Percentiles rank a stretch among this genome's conserved stretches.
Evolutionary conservation across 2,329 filamentous ascomycete genomes (phyloP).

Genomic region (Fusarium sterilihyphosum): DNA sequence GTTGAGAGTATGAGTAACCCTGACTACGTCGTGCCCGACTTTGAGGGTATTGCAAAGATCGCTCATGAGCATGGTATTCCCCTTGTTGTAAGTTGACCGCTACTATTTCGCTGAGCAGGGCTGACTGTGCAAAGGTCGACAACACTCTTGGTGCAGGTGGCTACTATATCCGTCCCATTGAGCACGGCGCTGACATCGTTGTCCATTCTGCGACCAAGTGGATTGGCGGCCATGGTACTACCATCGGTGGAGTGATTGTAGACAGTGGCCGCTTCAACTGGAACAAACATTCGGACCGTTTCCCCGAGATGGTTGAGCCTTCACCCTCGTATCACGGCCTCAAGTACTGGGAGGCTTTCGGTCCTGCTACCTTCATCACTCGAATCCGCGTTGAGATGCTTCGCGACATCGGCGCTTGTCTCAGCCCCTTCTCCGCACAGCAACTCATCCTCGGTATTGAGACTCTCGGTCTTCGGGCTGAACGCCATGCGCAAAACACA

Average conservation of each 20-base stretch:
- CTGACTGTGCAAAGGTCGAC: constrained; percentile 69
- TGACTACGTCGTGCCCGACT: constrained; percentile 90
- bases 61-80: constrained; percentile 77
- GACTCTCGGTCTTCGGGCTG: constrained; percentile 85
- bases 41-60: constrained; percentile 84
- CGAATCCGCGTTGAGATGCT: constrained; percentile 89
- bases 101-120: neutral
- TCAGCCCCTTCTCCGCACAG: constrained; percentile 93
- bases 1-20: constrained; percentile 95
- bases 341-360: constrained; percentile 95
- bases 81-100: constrained; percentile 60
- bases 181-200: constrained; percentile 91
- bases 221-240: constrained; percentile 96
- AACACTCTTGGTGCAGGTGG: constrained; percentile 96
- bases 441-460: constrained; percentile 90
- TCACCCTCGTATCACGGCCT: constrained; percentile 91
- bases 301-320: constrained; percentile 92
- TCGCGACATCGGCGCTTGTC: constrained; percentile 81
- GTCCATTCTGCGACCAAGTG: constrained; percentile 96
- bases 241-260: constrained; percentile 85
- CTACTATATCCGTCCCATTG: constrained; percentile 86
- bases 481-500: constrained; percentile 88
- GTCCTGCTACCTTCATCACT: constrained; percentile 82
- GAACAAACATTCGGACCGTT: constrained; percentile 83
- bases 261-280: constrained; percentile 95